phyloP scores from a whole-genome alignment of 306 rosid genomes.

The Begonia loranthoides region DNA sequence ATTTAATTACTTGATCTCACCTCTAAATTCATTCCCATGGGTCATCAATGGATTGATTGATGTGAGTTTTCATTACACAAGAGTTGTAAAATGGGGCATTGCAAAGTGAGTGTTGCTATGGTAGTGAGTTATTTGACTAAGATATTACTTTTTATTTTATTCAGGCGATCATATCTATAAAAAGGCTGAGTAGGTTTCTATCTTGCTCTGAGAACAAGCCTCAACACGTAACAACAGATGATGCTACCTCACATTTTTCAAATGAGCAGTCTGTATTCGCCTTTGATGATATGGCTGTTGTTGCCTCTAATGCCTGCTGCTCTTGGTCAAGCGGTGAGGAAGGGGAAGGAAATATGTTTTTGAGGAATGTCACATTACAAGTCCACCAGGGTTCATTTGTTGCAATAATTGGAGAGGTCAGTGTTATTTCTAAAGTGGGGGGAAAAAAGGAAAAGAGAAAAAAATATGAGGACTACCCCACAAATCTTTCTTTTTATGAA shows the following conservation, averaged over 20 bases:
- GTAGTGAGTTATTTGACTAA: no score
- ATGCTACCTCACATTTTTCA: conserved; percentile 21
- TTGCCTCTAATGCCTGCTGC: conserved; percentile 51
- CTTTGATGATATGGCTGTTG: conserved; percentile 36
- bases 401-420: conserved; percentile 85
- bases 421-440: background rate
- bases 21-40: conserved; percentile 96
- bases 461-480: no score
- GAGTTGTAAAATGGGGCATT: conserved; percentile 4
- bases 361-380: conserved; percentile 49
- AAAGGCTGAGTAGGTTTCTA: conserved; percentile 70
- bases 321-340: conserved; percentile 73
- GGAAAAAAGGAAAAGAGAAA: no score
- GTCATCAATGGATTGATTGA: conserved; percentile 95
- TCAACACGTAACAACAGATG: conserved; percentile 18
- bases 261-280: conserved; percentile 26
- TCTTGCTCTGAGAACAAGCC: conserved; percentile 47
- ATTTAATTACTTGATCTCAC: conserved; percentile 79
- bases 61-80: conserved; percentile 35
- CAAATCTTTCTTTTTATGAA: no score
- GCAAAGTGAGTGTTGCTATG: background rate
- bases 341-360: conserved; percentile 31
- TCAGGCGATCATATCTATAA: conserved; percentile 69
- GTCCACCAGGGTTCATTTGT: conserved; percentile 63
- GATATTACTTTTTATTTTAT: no score